phyloP scores from a whole-genome alignment of 257 asterid genomes.

The Thymus quinquecostatus region DNA sequence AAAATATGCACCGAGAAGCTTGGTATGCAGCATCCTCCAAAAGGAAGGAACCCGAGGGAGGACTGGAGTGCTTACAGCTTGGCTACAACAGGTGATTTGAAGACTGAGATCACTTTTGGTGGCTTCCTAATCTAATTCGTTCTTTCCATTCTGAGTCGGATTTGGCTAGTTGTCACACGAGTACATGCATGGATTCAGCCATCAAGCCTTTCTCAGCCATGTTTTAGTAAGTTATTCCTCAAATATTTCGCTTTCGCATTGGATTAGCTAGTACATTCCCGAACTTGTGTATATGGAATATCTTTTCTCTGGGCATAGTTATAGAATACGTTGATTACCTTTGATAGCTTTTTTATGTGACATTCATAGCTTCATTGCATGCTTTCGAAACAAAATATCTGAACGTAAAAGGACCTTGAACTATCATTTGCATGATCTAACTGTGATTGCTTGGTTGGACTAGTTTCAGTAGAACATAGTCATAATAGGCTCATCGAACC shows the following conservation, averaged over 20 bases:
- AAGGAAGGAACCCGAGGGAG: constrained; percentile 65
- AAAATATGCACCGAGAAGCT: constrained; percentile 37
- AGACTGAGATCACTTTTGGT: constrained; percentile 22
- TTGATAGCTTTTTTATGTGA: constrained; percentile 12
- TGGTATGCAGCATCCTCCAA: constrained; percentile 45
- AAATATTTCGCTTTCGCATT: constrained; percentile 16
- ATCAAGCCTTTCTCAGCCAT: constrained; percentile 23
- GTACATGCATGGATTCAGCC: constrained; percentile 24
- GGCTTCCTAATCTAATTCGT: constrained; percentile 37
- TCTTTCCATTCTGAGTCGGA: constrained; percentile 23
- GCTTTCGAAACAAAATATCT: constrained; percentile 6
- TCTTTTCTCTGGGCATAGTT: constrained; percentile 24
- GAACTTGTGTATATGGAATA: constrained; percentile 25
- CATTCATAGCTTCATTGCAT: not conserved
- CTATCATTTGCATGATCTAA: not conserved
- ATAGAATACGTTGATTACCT: constrained; percentile 19
- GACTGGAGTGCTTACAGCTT: constrained; percentile 43
- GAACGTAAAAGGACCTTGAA: constrained; percentile 5
- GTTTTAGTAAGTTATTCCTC: constrained; percentile 13
- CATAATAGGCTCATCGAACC: not conserved
- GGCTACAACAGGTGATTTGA: constrained; percentile 45
- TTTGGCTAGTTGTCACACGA: constrained; percentile 19
- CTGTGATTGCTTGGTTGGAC: constrained; percentile 14
- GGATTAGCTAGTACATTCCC: constrained; percentile 28
- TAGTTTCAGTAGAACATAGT: constrained; percentile 3